Evolutionary conservation across 495 filamentous ascomycete species (phyloP).

Genomic region (Cercophora scortea): DNA sequence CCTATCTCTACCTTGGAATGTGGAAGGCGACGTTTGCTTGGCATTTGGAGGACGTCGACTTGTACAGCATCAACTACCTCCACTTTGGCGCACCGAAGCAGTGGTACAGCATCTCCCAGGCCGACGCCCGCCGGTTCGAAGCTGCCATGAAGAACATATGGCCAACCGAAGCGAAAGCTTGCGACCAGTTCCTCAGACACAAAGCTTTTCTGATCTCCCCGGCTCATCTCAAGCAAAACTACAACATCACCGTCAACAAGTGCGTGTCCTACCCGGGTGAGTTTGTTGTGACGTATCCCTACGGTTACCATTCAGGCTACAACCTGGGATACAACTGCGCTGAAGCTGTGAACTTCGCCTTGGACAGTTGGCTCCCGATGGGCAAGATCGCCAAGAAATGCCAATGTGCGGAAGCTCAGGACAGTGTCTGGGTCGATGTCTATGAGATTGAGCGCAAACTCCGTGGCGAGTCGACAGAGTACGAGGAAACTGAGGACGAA

Average conservation of each 20-base stretch:
- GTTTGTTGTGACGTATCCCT: conserved; percentile 97
- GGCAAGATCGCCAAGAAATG: conserved; percentile 97
- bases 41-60: conserved; percentile 97
- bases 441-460: conserved; percentile 90
- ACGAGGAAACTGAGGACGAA: conserved; percentile 73
- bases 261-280: conserved; percentile 95
- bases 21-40: conserved; percentile 99
- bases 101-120: conserved; percentile 98
- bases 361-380: conserved; percentile 88
- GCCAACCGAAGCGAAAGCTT: conserved; percentile 94
- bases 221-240: conserved; percentile 72
- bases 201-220: conserved; percentile 98
- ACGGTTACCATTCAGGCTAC: conserved; percentile 97
- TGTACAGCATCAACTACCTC: conserved; percentile 99
- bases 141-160: conserved; percentile 92
- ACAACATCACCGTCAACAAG: conserved; percentile 90
- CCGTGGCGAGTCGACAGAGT: conserved; percentile 85
- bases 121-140: conserved; percentile 90
- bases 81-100: conserved; percentile 98
- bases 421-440: conserved; percentile 98
- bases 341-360: conserved; percentile 97
- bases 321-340: conserved; percentile 99
- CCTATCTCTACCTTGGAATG: conserved; percentile 98
- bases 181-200: conserved; percentile 92
- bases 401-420: conserved; percentile 73